These are phyloP conservation scores for Sporothrix phasma DNA, from an alignment of 2,329 filamentous ascomycete species.

Conservation along the genomic window DNA sequence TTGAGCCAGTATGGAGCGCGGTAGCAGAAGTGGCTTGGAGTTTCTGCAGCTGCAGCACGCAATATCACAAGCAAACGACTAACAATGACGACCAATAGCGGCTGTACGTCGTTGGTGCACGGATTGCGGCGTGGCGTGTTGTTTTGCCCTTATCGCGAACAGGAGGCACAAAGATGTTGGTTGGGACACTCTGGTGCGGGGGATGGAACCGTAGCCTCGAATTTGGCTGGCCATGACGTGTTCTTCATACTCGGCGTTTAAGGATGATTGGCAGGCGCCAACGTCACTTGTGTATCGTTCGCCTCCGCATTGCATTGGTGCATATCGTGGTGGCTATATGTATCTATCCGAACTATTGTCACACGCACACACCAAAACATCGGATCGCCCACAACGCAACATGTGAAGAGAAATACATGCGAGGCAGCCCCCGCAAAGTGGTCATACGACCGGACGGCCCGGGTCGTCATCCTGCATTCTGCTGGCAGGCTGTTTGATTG, in stretches of 20 bases:
- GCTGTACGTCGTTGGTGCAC: neutral
- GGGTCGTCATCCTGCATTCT: neutral
- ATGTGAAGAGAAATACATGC: neutral
- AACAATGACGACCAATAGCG: neutral
- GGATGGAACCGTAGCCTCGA: neutral
- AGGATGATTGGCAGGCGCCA: neutral
- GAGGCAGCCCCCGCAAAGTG: neutral
- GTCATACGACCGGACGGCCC: neutral
- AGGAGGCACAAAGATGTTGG: neutral
- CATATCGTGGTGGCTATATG: conserved; percentile 10
- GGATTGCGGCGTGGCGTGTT: neutral
- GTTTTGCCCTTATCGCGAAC: neutral
- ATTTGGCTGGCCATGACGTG: neutral
- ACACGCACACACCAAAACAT: neutral
- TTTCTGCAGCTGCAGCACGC: neutral
- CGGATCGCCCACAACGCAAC: neutral
- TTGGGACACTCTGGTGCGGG: neutral
- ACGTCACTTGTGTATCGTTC: conserved; percentile 5
- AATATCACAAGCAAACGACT: too few relatives aligned
- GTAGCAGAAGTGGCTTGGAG: neutral
- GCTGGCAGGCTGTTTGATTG: neutral
- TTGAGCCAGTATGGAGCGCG: neutral
- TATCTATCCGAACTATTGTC: conserved; percentile 10
- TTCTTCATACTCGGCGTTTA: neutral
- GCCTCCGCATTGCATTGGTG: conserved; percentile 4